These are phyloP conservation scores for Botryosphaeria dothidea DNA, from an alignment of 2,329 filamentous ascomycete species.

Conservation along the genomic window DNA sequence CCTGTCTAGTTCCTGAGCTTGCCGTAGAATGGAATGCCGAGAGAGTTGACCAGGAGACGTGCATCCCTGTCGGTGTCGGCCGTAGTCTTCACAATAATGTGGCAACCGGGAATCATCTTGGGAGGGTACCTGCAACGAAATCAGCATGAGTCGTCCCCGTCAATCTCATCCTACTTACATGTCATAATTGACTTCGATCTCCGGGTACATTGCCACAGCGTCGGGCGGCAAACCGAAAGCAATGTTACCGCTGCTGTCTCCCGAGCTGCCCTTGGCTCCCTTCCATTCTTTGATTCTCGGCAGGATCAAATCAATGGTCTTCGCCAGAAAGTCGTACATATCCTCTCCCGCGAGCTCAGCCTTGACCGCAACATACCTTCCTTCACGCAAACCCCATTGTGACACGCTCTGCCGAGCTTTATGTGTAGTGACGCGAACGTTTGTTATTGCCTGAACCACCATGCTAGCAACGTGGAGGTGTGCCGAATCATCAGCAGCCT, in stretches of 20 bases:
- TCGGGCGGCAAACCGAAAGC: constrained; percentile 76
- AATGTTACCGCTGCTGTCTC: constrained; percentile 87
- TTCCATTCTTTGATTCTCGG: constrained; percentile 96
- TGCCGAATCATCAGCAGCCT: constrained; percentile 68
- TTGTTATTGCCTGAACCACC: constrained; percentile 81
- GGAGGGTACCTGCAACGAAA: constrained; percentile 55
- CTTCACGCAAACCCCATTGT: constrained; percentile 72
- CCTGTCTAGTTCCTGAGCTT: constrained; percentile 58
- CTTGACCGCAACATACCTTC: constrained; percentile 74
- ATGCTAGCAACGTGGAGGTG: constrained; percentile 81
- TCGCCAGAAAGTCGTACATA: constrained; percentile 88
- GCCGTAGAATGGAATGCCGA: constrained; percentile 81
- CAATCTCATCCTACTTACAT: constrained; percentile 59
- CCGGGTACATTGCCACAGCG: constrained; percentile 81
- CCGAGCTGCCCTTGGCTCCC: constrained; percentile 73
- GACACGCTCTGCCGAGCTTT: constrained; percentile 69
- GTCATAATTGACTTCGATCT: constrained; percentile 93
- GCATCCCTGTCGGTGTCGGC: constrained; percentile 85
- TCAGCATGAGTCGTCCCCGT: constrained; percentile 35
- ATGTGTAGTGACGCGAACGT: constrained; percentile 70
- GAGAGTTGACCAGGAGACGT: constrained; percentile 68
- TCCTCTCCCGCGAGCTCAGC: constrained; percentile 74
- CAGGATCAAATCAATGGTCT: constrained; percentile 85
- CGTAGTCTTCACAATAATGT: constrained; percentile 81
- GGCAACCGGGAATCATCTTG: constrained; percentile 80